phyloP scores from a whole-genome alignment of 2,329 filamentous ascomycete species.

The Rutstroemia sp. region DNA sequence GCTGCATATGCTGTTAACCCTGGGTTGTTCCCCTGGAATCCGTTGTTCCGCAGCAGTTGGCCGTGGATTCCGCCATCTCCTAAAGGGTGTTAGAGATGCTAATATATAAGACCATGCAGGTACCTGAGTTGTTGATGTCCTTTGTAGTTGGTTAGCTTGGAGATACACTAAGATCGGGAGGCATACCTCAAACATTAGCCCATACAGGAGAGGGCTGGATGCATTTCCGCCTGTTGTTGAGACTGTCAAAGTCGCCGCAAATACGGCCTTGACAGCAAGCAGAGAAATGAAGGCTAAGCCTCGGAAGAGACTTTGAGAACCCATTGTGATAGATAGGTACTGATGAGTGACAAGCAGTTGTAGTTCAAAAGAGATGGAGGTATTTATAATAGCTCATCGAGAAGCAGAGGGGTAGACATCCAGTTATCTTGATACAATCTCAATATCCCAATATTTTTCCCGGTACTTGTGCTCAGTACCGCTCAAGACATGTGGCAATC shows the following conservation, averaged over 20 bases:
- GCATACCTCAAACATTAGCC: conserved; percentile 16
- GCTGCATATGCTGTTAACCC: conserved; percentile 9
- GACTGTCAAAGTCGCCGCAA: conserved; percentile 10
- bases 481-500: too few relatives aligned
- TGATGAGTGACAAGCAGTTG: not conserved
- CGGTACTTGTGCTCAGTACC: too few relatives aligned
- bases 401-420: too few relatives aligned
- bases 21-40: conserved; percentile 45
- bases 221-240: conserved; percentile 15
- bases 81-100: conserved; percentile 22
- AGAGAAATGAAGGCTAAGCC: not conserved
- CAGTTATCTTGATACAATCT: too few relatives aligned
- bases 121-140: conserved; percentile 8
- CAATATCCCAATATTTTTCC: too few relatives aligned
- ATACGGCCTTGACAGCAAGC: not conserved
- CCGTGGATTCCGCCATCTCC: conserved; percentile 63
- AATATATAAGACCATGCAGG: not conserved
- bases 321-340: not conserved
- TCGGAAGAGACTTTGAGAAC: not conserved
- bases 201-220: conserved; percentile 17
- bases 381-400: too few relatives aligned
- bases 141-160: not conserved
- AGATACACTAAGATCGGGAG: not conserved
- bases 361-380: too few relatives aligned
- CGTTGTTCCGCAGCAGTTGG: conserved; percentile 60